Conservation (phyloP, 2,329 filamentous ascomycete species). For the Pyricularia sp. region DNA sequence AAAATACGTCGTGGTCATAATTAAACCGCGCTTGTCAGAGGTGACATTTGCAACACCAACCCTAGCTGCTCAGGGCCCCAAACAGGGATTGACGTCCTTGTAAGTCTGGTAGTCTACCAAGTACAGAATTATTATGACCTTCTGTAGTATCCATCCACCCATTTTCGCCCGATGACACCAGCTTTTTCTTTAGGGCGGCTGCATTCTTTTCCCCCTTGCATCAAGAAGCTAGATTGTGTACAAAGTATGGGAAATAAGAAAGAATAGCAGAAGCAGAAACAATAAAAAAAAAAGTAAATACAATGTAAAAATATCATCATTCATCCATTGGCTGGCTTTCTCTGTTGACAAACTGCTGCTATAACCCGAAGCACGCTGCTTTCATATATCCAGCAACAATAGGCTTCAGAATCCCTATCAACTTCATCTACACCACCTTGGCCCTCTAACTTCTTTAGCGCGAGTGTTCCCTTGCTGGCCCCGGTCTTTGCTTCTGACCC, state of each 20-base stretch:
- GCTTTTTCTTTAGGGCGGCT: not conserved
- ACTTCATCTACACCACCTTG: not conserved
- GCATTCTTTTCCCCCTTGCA: not conserved
- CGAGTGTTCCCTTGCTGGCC: not conserved
- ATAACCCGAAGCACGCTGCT: not conserved
- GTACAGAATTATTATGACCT: not conserved
- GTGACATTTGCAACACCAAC: not conserved
- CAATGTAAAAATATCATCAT: not conserved
- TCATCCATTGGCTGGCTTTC: not conserved
- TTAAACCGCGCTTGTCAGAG: conserved; percentile 1
- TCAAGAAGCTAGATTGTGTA: not conserved
- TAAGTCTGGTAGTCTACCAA: not conserved
- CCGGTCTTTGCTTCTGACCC: not conserved
- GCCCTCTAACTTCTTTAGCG: not conserved
- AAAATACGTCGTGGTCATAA: conserved; percentile 1
- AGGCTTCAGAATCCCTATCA: not conserved
- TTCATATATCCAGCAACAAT: not conserved
- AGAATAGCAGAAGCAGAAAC: not conserved
- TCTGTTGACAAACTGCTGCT: not conserved
- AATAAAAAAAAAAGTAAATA: not conserved
- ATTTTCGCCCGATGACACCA: not conserved
- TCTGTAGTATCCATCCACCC: not conserved
- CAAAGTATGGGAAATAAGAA: not conserved
- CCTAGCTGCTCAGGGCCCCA: not conserved
- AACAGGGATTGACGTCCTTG: not conserved